Percentiles rank a stretch among this genome's conserved stretches.
Conservation (phyloP, 2,329 filamentous ascomycete genomes). For the Penicillium oxalicum region DNA sequence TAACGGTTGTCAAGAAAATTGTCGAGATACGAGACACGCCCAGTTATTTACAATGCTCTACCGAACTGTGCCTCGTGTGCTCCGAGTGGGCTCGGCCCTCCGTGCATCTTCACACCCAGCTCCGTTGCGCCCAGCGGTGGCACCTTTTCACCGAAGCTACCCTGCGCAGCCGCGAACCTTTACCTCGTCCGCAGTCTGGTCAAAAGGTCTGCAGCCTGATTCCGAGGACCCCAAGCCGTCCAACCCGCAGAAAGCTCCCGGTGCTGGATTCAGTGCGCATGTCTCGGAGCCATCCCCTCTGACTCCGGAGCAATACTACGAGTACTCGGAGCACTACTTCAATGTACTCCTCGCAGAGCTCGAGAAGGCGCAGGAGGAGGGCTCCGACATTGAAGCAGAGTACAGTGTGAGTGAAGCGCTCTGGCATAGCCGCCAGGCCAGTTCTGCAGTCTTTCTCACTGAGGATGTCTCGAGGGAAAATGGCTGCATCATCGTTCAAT, state of each 20-base stretch:
- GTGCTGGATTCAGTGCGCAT: constrained; percentile 37
- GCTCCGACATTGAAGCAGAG: constrained; percentile 74
- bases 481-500: not conserved
- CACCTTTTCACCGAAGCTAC: constrained; percentile 5
- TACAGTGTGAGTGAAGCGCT: constrained; percentile 61
- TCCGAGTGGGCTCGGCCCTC: constrained; percentile 16
- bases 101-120: constrained; percentile 19
- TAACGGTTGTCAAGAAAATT: not conserved
- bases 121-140: constrained; percentile 11
- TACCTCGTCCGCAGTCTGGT: constrained; percentile 30
- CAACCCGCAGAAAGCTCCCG: constrained; percentile 35
- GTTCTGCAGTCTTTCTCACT: too few species aligned
- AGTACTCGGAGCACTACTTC: constrained; percentile 70
- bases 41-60: constrained; percentile 29
- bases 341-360: constrained; percentile 53
- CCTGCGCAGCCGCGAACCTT: constrained; percentile 21
- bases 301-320: constrained; percentile 66
- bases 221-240: constrained; percentile 48
- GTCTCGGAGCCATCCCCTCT: constrained; percentile 57
- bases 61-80: constrained; percentile 39
- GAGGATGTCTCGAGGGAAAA: too few species aligned
- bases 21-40: not conserved
- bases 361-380: constrained; percentile 69
- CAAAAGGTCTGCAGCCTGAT: constrained; percentile 56
- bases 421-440: not conserved